Percentiles rank a stretch among this genome's conserved stretches.
phyloP scores from a whole-genome alignment of 2,329 filamentous ascomycete genomes.

The Scedosporium minutisporum region DNA sequence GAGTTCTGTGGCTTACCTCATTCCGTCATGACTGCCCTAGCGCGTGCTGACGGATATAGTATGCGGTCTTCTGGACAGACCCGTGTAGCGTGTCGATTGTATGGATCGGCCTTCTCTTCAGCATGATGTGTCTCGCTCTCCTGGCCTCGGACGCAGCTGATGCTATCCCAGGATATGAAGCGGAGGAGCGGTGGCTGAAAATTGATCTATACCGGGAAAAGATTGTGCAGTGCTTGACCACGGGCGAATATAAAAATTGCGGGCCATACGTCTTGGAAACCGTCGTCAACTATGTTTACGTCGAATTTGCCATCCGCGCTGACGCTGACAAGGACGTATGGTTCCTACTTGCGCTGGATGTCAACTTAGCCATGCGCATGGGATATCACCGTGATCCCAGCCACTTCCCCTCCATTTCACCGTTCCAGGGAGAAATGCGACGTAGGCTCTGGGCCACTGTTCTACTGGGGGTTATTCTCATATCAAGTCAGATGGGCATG shows the following conservation, averaged over 20 bases:
- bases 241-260: conserved; percentile 30
- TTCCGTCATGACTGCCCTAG: neutral
- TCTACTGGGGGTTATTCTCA: conserved; percentile 28
- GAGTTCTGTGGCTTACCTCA: neutral
- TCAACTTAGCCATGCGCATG: conserved; percentile 27
- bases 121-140: conserved; percentile 31
- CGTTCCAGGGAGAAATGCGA: conserved; percentile 35
- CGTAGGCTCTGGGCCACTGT: conserved; percentile 31
- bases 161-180: conserved; percentile 5
- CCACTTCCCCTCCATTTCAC: conserved; percentile 28
- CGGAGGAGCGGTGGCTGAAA: neutral
- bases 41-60: conserved; percentile 18
- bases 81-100: conserved; percentile 25
- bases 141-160: conserved; percentile 9
- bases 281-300: conserved; percentile 22
- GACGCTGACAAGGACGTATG: conserved; percentile 25
- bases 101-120: conserved; percentile 37
- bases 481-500: conserved; percentile 35
- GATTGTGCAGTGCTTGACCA: conserved; percentile 25
- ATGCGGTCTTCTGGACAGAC: conserved; percentile 33
- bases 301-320: conserved; percentile 19
- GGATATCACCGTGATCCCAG: conserved; percentile 34
- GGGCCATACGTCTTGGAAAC: conserved; percentile 32
- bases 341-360: conserved; percentile 22
- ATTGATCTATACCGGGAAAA: conserved; percentile 17